These are phyloP conservation scores for Lactarius quietus DNA, from an alignment of 768 basidiomycete genomes.

Conservation along the genomic window DNA sequence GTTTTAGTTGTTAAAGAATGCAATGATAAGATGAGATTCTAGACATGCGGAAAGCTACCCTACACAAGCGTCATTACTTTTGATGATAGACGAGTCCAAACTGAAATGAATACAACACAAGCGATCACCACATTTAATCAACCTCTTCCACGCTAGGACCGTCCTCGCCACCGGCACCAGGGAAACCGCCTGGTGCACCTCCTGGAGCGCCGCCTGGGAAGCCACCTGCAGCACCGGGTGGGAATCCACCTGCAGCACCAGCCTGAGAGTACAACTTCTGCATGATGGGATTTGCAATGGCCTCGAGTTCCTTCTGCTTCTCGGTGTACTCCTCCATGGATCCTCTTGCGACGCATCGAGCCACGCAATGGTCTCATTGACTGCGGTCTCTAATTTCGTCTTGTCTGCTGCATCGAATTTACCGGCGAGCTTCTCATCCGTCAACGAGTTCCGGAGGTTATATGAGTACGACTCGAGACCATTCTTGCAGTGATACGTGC, in stretches of 20 bases:
- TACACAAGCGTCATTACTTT: constrained; percentile 26
- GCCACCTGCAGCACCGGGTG: constrained; percentile 28
- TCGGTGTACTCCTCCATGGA: constrained; percentile 92
- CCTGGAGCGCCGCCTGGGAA: constrained; percentile 41
- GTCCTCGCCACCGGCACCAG: constrained; percentile 57
- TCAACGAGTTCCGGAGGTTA: constrained; percentile 89
- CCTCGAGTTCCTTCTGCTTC: constrained; percentile 92
- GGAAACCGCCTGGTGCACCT: constrained; percentile 62
- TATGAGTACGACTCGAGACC: constrained; percentile 91
- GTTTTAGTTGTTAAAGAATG: constrained; percentile 3
- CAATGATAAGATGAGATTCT: constrained; percentile 22
- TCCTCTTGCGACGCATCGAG: constrained; percentile 84
- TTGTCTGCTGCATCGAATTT: constrained; percentile 89
- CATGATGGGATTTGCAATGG: constrained; percentile 73
- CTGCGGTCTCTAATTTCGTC: constrained; percentile 71
- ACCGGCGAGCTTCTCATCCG: constrained; percentile 78
- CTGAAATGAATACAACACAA: constrained; percentile 24
- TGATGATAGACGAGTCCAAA: constrained; percentile 24
- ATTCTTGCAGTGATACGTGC: constrained; percentile 83
- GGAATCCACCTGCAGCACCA: constrained; percentile 51
- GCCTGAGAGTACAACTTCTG: constrained; percentile 61
- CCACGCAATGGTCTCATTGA: constrained; percentile 83
- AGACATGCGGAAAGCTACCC: constrained; percentile 23
- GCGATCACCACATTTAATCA: constrained; percentile 45
- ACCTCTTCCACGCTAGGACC: constrained; percentile 93